Base-by-base conservation (phyloP, 2,329 filamentous ascomycete species). In the Ophiostoma triangulosporum region DNA sequence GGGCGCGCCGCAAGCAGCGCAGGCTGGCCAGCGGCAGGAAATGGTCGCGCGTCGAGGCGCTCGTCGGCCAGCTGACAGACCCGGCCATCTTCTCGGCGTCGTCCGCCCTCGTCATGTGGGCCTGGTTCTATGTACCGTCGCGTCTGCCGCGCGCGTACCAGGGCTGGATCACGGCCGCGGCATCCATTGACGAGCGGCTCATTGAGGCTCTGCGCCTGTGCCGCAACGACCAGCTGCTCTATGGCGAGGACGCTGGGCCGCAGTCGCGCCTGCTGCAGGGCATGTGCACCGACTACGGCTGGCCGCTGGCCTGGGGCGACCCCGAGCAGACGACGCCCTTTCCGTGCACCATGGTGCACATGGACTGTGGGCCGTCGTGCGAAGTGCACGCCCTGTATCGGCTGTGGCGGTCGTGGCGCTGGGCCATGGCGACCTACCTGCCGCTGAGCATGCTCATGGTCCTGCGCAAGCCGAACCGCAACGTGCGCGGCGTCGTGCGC, bases 271-370 rank as follows among this genome's bases (percentile, higher is more conserved):
- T 93, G 9, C 74, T 94, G 0, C 73, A 80, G 58, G 71, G 74
- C 57, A 86, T 94, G 81, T 89, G 84, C 63, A 70, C 68, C 57
- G 84, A 93, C 59, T 84, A 84, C 66, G 69, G 70, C 29, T 79
- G 81, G 71, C 87, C 88, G 0, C 62, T 72, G n/a, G 69, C 70
- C 54, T 89, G 83, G 77, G 88, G 85, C 20, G 82, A 94, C 65
- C 87, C 88, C 1, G 73, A 75, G 17, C 72, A 73, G 54, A 77
- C 81, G 0, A 68, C 83, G 9, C 88, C 88, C 0, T 84, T 91
- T 55, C 87, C 87, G 1, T 95, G 88, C 67, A 82, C 88, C 64
- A 73, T 94, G 58, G 86, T 93, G 3, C 88, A 95, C 68, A 88
- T 88, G 80, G 84, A 84, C 53, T 75, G 74, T 57, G 84, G 86